Evolutionary conservation across 1,284 basidiomycete genomes (phyloP), one percentile per base, ranked within the genome.

Genomic region (Vanrija humicola): DNA sequence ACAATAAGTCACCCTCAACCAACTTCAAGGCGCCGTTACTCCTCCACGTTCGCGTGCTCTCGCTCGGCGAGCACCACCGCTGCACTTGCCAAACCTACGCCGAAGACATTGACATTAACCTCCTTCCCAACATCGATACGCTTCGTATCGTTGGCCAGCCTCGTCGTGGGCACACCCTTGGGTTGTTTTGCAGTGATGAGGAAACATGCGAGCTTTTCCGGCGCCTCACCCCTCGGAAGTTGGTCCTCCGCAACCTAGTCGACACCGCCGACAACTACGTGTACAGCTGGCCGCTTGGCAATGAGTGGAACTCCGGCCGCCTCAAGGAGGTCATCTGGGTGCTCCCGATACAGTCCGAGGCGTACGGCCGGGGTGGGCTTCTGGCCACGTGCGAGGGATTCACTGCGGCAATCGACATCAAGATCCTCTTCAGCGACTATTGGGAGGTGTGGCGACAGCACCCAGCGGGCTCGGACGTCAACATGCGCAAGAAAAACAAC

Each of bases 191-290:
- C n/a, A n/a, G n/a, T n/a, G n/a, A n/a, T 8, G 25, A 45, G 8
- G 5, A 4, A 4, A 15, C 4, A 0, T 54, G 52, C 38, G 9
- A 26, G 12, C 23, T 53, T 16, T 25, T 54, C 47, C 3, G 2
- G 6, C 16, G 8, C 18, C 6, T 54, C 21, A 21, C 12, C 16
- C 14, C 47, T 0, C 47, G 43, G 23, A 54, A 54, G 38, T 18
- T 49, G 9, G 47, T 54, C n/a, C 38, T 49, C 19, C 52, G 52
- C 47, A 54, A 54, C 26, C 38, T 49, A 6, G 52, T 49, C 25
- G 34, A 18, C n/a, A 23, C 16, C 2, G 21, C 21, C 2, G 21
- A 25, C 14, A 3, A 3, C 15, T 19, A 14, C 15, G 25, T 28
- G 14, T 3, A 12, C 25, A 7, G 7, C 5, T 28, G 15, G 34